These are phyloP conservation scores for Solanum acaule DNA, from an alignment of 257 asterid species.

Conservation along the genomic window DNA sequence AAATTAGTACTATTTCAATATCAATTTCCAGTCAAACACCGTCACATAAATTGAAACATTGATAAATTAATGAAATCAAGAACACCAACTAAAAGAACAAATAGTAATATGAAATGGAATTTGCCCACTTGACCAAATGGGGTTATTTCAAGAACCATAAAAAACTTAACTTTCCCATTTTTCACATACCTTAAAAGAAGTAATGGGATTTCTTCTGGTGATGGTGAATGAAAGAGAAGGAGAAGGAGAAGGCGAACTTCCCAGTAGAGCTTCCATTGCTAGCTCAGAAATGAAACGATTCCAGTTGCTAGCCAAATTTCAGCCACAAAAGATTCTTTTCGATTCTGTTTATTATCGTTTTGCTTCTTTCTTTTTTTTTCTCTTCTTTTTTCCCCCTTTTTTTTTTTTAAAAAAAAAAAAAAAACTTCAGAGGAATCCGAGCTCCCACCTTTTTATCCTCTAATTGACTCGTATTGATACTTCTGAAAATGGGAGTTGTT, in stretches of 20 bases:
- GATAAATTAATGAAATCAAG: not conserved
- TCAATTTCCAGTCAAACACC: no score
- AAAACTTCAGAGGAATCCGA: no score
- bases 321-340: conserved; percentile 11
- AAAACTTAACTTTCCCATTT: not conserved
- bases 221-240: conserved; percentile 15
- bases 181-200: conserved; percentile 26
- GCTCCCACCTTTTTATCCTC: no score
- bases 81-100: not conserved
- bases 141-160: no score
- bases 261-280: conserved; percentile 42
- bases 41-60: not conserved
- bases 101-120: not conserved
- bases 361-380: no score
- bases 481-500: no score
- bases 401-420: no score
- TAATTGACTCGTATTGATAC: no score
- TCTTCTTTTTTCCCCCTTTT: no score
- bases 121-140: no score
- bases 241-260: conserved; percentile 8
- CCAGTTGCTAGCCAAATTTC: not conserved
- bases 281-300: not conserved
- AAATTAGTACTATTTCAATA: no score
- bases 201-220: conserved; percentile 6
- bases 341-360: not conserved